Percentiles rank a stretch among this genome's conserved stretches.
Conservation (phyloP, 768 basidiomycete genomes). For the Pulveroboletus sp. region DNA sequence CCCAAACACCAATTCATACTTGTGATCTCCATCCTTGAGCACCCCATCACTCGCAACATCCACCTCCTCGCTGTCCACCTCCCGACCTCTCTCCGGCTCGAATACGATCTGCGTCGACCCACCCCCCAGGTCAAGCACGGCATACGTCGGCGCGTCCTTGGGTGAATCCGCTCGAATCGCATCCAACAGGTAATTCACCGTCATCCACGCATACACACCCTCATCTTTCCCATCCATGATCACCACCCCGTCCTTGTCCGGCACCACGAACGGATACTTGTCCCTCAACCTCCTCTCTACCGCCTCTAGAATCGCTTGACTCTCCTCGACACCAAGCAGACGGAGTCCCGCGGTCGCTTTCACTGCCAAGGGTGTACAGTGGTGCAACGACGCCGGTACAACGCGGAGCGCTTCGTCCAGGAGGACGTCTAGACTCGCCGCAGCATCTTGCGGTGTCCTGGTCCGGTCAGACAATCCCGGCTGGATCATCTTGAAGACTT, state of each 20-base stretch:
- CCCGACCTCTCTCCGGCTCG: conserved; percentile 62
- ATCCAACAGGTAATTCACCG: conserved; percentile 86
- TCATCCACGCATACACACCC: conserved; percentile 98
- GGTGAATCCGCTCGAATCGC: conserved; percentile 58
- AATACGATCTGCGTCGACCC: conserved; percentile 98
- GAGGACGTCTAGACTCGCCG: conserved; percentile 70
- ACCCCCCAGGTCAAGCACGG: conserved; percentile 94
- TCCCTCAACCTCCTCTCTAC: conserved; percentile 56
- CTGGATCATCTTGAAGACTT: conserved; percentile 79
- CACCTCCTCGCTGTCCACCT: neutral
- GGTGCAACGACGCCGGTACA: conserved; percentile 57
- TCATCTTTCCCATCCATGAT: conserved; percentile 97
- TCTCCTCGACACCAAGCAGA: conserved; percentile 57
- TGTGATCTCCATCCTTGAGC: conserved; percentile 83
- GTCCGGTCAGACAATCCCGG: conserved; percentile 73
- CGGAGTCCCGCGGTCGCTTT: conserved; percentile 91
- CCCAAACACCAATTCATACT: conserved; percentile 77
- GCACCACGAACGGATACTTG: conserved; percentile 64
- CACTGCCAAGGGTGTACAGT: conserved; percentile 84
- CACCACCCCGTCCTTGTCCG: conserved; percentile 60
- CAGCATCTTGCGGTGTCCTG: conserved; percentile 61
- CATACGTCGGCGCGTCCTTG: conserved; percentile 54
- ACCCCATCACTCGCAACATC: conserved; percentile 24
- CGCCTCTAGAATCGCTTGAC: conserved; percentile 67
- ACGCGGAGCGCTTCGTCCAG: conserved; percentile 75